Evolutionary conservation across 2,329 filamentous ascomycete species (phyloP).

Genomic region (Colletotrichum limetticola): DNA sequence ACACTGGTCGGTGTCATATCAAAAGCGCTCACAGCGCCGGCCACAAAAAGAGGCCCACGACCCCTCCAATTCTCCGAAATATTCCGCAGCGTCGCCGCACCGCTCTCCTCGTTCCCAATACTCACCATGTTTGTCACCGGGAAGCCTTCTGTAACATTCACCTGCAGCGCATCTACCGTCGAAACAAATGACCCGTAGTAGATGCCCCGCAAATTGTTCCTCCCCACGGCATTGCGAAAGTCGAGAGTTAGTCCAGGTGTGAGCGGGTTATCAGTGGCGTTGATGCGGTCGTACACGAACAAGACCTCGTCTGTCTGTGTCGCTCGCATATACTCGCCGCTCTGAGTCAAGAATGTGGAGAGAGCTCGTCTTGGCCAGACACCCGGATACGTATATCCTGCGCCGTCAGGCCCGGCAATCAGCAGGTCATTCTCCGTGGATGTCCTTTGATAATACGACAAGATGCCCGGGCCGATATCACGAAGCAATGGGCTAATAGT

Average conservation of each 20-base stretch:
- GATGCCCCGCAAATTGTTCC: conserved; percentile 3
- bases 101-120: conserved; percentile 9
- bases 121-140: conserved; percentile 12
- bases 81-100: conserved; percentile 12
- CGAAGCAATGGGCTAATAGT: conserved; percentile 17
- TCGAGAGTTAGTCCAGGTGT: background rate
- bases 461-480: conserved; percentile 10
- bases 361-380: conserved; percentile 12
- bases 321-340: background rate
- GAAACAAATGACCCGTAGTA: conserved; percentile 14
- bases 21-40: conserved; percentile 9
- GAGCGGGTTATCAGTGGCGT: conserved; percentile 6
- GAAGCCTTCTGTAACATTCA: background rate
- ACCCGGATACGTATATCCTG: conserved; percentile 14
- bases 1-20: conserved; percentile 14
- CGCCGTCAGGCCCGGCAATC: conserved; percentile 15
- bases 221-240: conserved; percentile 13
- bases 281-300: conserved; percentile 22
- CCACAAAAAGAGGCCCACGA: conserved; percentile 4
- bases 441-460: conserved; percentile 17
- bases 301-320: conserved; percentile 11
- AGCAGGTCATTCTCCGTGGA: conserved; percentile 13
- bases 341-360: background rate
- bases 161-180: conserved; percentile 1
- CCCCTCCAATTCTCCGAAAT: conserved; percentile 7